Base-by-base conservation (phyloP, 345 rosid genomes). In the Melastoma malabathricum region DNA sequence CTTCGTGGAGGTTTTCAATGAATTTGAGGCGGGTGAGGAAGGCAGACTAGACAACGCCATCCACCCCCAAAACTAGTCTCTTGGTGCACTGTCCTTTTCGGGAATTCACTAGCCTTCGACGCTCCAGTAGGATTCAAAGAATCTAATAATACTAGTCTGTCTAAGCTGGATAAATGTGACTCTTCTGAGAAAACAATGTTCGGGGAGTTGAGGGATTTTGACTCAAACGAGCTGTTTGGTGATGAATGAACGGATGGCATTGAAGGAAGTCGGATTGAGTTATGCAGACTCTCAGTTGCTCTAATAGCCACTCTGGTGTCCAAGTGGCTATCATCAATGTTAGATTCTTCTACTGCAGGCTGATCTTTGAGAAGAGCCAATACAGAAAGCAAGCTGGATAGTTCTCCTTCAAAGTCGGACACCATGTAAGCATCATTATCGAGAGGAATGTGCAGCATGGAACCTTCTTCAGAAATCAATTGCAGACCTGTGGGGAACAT, bases 321-420 rank as follows among this genome's bases (percentile, higher is more conserved):
- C 59, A 20, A 71, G 50, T 54, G 48, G 6, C 60, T 57, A 52
- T 72, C 82, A 13, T 63, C 78, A 45, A 56, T 41, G 15, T 44
- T 44, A 50, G 43, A 34, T 34, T 58, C 75, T 45, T 63, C 31
- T 52, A 65, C 43, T 17, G 62, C 46, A 44, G 75, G 59, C 27
- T 43, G 31, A 56, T 72, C 75, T 66, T 76, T 72, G 64, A 79
- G 50, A 62, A 72, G 67, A 43, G 84, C 73, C 68, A 92, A 62
- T 7, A 94, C 94, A 48, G 95, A 92, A n/a, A 59, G 97, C 94
- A 59, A 92, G 65, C 97, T 92, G 10, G 98, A 87, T 61, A 88
- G 73, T 67, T 92, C 98, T 48, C 82, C 88, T 55, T 92, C 98
- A 59, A 73, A 78, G 66, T 87, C 97, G 10, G 90, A 82, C 61